Evolutionary conservation across 768 basidiomycete genomes (phyloP), one percentile per base, ranked within the genome.

Genomic region (Boletales sp.): DNA sequence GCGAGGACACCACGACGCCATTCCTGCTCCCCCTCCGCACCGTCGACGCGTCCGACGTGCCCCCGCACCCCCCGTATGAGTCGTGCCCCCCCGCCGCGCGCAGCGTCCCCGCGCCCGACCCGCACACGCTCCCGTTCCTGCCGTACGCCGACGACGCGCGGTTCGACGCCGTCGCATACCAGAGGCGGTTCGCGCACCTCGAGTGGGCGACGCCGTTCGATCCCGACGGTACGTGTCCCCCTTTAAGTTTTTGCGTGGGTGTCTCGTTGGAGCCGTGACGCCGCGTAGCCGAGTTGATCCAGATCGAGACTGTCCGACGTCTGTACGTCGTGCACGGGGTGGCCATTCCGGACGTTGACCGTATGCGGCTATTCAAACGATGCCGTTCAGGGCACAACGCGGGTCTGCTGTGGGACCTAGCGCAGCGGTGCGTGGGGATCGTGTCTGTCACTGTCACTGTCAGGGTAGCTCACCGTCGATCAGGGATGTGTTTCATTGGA

Each of bases 61-160:
- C 42, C 15, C 57, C 69, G 4, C 64, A 70, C 34, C 64, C 70
- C 0, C 37, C 48, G 1, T 82, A 82, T 52, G 74, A 76, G 14
- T 66, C 66, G n/a, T 82, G 80, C 54, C 67, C 80, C 0, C 74
- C 81, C 0, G 50, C 62, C 1, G 69, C 70, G 1, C 58, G 62
- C 15, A 79, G 67, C 49, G 53, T 71, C 38, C 17, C 47, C 14
- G 32, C 54, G 33, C 28, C 7, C 9, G 2, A 10, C 41, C 56
- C 6, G 50, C 40, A 3, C 2, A 54, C 1, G 34, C 31, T 50
- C 2, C 12, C 44, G 0, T 82, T 81, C 40, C 49, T 75, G 5
- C 78, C 78, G 0, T 80, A 74, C 44, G 74, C 75, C 3, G 80
- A 82, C 39, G 75, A 82, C 37, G 56, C 62, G 0, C 15, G 8